These are phyloP conservation scores for Fusarium sp. DNA, from an alignment of 2,329 filamentous ascomycete genomes.

Conservation along the genomic window DNA sequence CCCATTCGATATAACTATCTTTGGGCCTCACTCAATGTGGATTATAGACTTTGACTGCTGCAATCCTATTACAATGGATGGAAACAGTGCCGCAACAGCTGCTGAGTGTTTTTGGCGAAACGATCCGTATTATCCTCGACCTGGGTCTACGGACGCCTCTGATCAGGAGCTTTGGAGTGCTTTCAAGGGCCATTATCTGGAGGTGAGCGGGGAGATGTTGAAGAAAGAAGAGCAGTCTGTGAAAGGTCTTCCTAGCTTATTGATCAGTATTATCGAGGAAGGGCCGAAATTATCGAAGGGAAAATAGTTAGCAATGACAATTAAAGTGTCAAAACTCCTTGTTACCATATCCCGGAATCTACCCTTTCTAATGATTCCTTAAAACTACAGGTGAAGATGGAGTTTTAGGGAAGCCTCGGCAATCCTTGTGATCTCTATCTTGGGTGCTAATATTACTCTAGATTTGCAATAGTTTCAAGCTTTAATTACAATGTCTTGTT, in stretches of 20 bases:
- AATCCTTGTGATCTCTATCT: not conserved
- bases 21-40: slow-evolving; percentile 54
- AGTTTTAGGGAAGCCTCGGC: not conserved
- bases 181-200: slow-evolving; percentile 28
- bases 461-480: too few species aligned
- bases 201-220: not conserved
- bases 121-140: slow-evolving; percentile 62
- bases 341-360: not conserved
- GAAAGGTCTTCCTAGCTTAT: not conserved
- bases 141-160: slow-evolving; percentile 20
- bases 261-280: slow-evolving; percentile 3
- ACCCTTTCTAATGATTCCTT: too few species aligned
- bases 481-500: not conserved
- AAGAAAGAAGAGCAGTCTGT: not conserved
- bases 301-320: not conserved
- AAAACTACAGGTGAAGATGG: too few species aligned
- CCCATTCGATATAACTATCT: not conserved
- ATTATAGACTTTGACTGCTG: slow-evolving; percentile 60
- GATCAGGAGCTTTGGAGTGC: slow-evolving; percentile 37
- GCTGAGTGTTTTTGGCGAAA: slow-evolving; percentile 58
- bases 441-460: not conserved
- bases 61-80: slow-evolving; percentile 48
- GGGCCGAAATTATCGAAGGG: not conserved
- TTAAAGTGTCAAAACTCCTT: not conserved
- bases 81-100: slow-evolving; percentile 52